Percentiles rank a stretch among this genome's conserved stretches.
Evolutionary conservation across 371 early-diverging fungal genomes (phyloP).

Genomic region (Coemansia sp.): DNA sequence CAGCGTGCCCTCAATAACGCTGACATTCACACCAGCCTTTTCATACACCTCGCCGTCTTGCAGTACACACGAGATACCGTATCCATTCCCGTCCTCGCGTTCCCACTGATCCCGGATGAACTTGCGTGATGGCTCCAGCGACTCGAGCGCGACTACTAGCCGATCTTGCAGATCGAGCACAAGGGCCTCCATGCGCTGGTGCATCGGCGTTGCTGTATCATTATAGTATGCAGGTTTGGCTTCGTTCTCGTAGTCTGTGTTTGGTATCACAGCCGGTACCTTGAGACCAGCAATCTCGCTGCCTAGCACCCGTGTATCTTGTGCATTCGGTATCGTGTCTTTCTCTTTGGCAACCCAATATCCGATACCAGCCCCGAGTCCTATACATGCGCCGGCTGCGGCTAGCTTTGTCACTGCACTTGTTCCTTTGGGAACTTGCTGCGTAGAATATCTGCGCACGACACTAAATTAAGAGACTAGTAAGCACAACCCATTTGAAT

Average conservation of each 20-base stretch:
- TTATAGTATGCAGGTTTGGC: conserved; percentile 28
- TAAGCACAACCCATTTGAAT: background rate
- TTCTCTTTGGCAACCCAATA: background rate
- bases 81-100: conserved; percentile 75
- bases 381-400: background rate
- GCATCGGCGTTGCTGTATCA: conserved; percentile 61
- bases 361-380: background rate
- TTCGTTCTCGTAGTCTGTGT: conserved; percentile 23
- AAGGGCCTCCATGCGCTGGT: conserved; percentile 77
- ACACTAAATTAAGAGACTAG: background rate
- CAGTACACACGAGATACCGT: conserved; percentile 89
- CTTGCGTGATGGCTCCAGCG: conserved; percentile 51
- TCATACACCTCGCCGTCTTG: conserved; percentile 90
- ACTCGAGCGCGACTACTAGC: conserved; percentile 56
- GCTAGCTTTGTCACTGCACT: background rate
- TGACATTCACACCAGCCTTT: conserved; percentile 92
- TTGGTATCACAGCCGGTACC: conserved; percentile 24
- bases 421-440: background rate
- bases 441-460: background rate
- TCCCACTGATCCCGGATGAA: conserved; percentile 80
- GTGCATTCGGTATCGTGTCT: background rate
- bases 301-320: conserved; percentile 4
- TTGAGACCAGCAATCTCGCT: conserved; percentile 8
- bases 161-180: conserved; percentile 72
- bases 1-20: conserved; percentile 74